A percentile compares a stretch with the other conserved stretches of the same genome.
These are phyloP conservation scores for Starmerella potacharoeniae DNA, from an alignment of 805 yeast genomes.

Conservation along the genomic window DNA sequence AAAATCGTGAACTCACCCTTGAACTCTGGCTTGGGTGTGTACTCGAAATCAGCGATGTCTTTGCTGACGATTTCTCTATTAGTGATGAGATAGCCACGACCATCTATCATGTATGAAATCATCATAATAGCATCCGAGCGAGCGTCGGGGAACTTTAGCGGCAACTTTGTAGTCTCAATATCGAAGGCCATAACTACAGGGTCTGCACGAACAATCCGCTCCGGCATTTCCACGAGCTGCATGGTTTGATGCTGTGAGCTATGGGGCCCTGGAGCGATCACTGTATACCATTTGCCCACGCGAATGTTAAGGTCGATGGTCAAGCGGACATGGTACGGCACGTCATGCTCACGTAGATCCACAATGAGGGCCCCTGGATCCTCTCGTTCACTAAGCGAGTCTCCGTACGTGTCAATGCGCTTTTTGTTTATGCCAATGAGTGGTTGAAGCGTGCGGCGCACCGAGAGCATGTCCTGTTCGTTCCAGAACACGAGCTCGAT, in stretches of 20 bases:
- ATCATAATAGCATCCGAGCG: conserved; percentile 89
- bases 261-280: neutral
- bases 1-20: conserved; percentile 82
- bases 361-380: conserved; percentile 41
- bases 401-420: conserved; percentile 50
- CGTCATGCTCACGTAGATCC: conserved; percentile 88
- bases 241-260: conserved; percentile 34
- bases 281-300: conserved; percentile 85
- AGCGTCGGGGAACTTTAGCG: conserved; percentile 90
- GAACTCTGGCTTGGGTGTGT: conserved; percentile 93
- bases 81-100: conserved; percentile 87
- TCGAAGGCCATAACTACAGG: conserved; percentile 95
- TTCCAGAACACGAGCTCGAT: conserved; percentile 65
- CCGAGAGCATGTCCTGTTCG: conserved; percentile 59
- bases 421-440: conserved; percentile 56
- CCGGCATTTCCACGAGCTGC: conserved; percentile 49
- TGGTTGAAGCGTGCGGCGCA: conserved; percentile 59
- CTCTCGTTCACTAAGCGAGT: conserved; percentile 42
- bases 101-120: conserved; percentile 99
- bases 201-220: conserved; percentile 87
- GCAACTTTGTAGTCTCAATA: conserved; percentile 95
- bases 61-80: conserved; percentile 88
- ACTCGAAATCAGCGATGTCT: conserved; percentile 94
- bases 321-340: conserved; percentile 91
- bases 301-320: conserved; percentile 75